A percentile compares a stretch with the other conserved stretches of the same genome.
Conservation (phyloP, 108 stramenopile species). For the Conticribra guillardii region DNA sequence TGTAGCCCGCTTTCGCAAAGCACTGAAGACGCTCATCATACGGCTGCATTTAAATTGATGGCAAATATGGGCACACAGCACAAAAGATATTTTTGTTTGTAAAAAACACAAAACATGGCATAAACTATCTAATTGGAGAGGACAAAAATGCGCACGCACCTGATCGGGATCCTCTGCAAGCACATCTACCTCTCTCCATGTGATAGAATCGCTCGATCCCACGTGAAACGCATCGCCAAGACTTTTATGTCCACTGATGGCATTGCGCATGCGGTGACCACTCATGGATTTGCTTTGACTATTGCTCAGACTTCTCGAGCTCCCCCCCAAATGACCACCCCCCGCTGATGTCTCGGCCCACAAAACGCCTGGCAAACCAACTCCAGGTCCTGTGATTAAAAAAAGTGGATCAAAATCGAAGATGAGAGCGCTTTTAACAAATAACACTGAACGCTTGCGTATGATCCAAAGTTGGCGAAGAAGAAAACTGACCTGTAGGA, state of each 20-base stretch:
- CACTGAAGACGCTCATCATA: constrained; percentile 21
- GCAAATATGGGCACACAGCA: too few species aligned
- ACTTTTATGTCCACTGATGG: neutral
- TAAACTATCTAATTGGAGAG: neutral
- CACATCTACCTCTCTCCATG: constrained; percentile 35
- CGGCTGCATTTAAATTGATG: constrained; percentile 8
- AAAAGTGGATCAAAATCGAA: too few species aligned
- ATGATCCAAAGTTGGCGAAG: too few species aligned
- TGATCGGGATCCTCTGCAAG: constrained; percentile 52
- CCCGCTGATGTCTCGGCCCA: constrained; percentile 37
- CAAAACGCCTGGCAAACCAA: constrained; percentile 46
- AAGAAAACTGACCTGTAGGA: too few species aligned
- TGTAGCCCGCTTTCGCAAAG: constrained; percentile 32
- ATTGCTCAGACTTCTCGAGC: neutral
- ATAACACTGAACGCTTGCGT: too few species aligned
- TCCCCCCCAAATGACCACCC: neutral
- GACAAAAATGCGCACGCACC: constrained; percentile 8
- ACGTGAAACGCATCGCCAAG: neutral
- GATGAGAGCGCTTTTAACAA: too few species aligned
- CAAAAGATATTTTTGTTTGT: neutral
- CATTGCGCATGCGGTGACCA: neutral
- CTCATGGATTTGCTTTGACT: neutral
- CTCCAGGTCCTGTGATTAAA: constrained; percentile 46
- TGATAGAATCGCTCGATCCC: neutral
- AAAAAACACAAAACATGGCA: too few species aligned